Percentiles rank a stretch among this genome's conserved stretches.
Conservation (phyloP, 2,329 filamentous ascomycete species). For the Xylogone sp. region DNA sequence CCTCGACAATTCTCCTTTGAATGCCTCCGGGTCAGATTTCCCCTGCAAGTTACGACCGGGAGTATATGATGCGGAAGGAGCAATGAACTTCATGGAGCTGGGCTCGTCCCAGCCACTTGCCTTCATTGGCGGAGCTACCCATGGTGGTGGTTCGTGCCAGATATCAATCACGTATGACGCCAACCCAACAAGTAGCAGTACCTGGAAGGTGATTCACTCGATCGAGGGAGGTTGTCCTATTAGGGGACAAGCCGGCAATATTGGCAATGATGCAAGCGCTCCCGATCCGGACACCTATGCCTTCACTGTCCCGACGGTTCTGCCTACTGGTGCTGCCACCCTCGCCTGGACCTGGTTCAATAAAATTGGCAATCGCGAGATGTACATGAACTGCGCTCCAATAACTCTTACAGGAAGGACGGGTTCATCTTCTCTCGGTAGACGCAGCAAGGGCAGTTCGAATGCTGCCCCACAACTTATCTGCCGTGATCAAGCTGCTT, state of each 20-base stretch:
- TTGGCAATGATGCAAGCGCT: conserved; percentile 41
- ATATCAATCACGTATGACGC: conserved; percentile 78
- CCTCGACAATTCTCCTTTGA: conserved; percentile 63
- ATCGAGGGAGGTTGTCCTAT: conserved; percentile 83
- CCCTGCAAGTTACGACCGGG: conserved; percentile 69
- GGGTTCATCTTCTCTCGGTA: conserved; percentile 36
- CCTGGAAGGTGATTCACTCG: conserved; percentile 87
- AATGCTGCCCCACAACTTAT: too few species aligned
- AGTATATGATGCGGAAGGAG: conserved; percentile 41
- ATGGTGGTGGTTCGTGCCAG: conserved; percentile 93
- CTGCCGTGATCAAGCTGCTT: conserved; percentile 47
- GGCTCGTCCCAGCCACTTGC: conserved; percentile 58
- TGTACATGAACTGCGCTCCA: conserved; percentile 96
- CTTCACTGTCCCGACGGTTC: conserved; percentile 66
- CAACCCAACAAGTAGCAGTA: conserved; percentile 58
- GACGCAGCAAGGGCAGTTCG: conserved; percentile 40
- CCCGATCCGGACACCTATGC: conserved; percentile 55
- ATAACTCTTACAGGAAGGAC: conserved; percentile 62
- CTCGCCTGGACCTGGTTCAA: conserved; percentile 97
- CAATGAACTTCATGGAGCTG: conserved; percentile 57
- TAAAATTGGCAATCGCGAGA: conserved; percentile 85
- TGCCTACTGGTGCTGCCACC: conserved; percentile 73
- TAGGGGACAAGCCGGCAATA: conserved; percentile 51
- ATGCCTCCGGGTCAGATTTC: conserved; percentile 59
- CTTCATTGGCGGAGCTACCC: conserved; percentile 70